These are phyloP conservation scores for Teunomyces pallodes DNA, from an alignment of 805 yeast genomes.

Conservation along the genomic window DNA sequence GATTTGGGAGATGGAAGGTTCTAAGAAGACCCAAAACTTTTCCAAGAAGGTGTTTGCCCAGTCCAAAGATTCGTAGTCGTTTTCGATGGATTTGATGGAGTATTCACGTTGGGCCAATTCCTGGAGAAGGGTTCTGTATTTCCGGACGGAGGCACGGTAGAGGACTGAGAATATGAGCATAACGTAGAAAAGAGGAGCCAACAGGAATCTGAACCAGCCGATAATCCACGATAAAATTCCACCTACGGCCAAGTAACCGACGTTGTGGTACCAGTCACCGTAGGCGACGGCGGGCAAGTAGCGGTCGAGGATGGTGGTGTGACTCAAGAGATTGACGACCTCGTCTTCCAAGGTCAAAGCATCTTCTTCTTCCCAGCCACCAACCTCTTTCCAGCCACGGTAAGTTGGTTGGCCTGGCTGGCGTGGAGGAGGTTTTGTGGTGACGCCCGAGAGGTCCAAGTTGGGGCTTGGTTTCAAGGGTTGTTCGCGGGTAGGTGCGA, in stretches of 20 bases:
- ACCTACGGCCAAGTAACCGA: slow-evolving; percentile 65
- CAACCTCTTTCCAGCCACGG: slow-evolving; percentile 94
- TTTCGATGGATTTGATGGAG: slow-evolving; percentile 75
- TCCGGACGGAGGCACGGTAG: slow-evolving; percentile 81
- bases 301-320: slow-evolving; percentile 72
- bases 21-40: slow-evolving; percentile 88
- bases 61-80: slow-evolving; percentile 90
- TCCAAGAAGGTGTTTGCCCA: slow-evolving; percentile 90
- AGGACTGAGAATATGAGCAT: slow-evolving; percentile 59
- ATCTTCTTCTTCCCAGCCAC: slow-evolving; percentile 77
- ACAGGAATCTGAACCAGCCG: slow-evolving; percentile 73
- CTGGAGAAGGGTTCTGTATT: slow-evolving; percentile 70
- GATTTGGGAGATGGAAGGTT: slow-evolving; percentile 84
- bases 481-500: neutral
- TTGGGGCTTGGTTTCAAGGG: slow-evolving; percentile 36
- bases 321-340: slow-evolving; percentile 63
- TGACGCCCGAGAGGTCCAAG: slow-evolving; percentile 30
- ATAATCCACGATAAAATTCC: slow-evolving; percentile 72
- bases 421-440: slow-evolving; percentile 43
- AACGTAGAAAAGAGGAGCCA: slow-evolving; percentile 79
- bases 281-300: slow-evolving; percentile 71
- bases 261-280: slow-evolving; percentile 96
- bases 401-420: slow-evolving; percentile 61
- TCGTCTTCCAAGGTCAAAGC: slow-evolving; percentile 66
- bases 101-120: slow-evolving; percentile 84